A percentile compares a stretch with the other conserved stretches of the same genome.
Conservation (phyloP, 2,329 filamentous ascomycete genomes). For the Metarhizium brunneum region DNA sequence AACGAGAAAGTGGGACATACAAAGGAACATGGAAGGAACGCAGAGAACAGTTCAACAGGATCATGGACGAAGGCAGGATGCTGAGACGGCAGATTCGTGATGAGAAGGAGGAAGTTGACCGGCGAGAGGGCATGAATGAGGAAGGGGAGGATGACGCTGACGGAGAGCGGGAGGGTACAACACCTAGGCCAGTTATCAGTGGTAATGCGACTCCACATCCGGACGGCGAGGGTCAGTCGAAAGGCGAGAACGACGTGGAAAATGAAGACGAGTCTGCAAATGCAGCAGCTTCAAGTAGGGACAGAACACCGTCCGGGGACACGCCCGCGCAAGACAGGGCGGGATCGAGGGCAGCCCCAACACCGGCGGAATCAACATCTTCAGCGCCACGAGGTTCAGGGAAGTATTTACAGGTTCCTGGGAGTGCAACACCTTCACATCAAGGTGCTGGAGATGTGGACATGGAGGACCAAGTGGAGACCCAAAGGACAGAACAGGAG, state of each 20-base stretch:
- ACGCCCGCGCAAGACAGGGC: constrained; percentile 19
- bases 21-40: constrained; percentile 77
- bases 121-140: constrained; percentile 71
- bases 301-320: constrained; percentile 22
- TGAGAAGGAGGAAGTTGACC: constrained; percentile 90
- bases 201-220: constrained; percentile 42
- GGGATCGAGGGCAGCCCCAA: constrained; percentile 1
- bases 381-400: constrained; percentile 3
- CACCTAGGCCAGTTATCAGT: constrained; percentile 39
- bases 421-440: constrained; percentile 11
- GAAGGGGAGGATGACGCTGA: constrained; percentile 53
- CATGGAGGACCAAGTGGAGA: constrained; percentile 41
- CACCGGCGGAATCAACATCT: not conserved
- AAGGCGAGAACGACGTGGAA: constrained; percentile 18
- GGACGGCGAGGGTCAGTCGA: constrained; percentile 28
- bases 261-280: constrained; percentile 6
- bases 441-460: constrained; percentile 42
- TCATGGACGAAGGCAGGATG: constrained; percentile 85
- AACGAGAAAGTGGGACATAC: constrained; percentile 75
- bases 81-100: constrained; percentile 80
- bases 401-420: constrained; percentile 8
- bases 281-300: constrained; percentile 13
- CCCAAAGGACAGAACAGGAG: constrained; percentile 16
- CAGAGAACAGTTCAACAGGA: constrained; percentile 74
- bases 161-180: constrained; percentile 35